Evolutionary conservation across 2,329 filamentous ascomycete genomes (phyloP).

Genomic region (Exophiala bonariae): DNA sequence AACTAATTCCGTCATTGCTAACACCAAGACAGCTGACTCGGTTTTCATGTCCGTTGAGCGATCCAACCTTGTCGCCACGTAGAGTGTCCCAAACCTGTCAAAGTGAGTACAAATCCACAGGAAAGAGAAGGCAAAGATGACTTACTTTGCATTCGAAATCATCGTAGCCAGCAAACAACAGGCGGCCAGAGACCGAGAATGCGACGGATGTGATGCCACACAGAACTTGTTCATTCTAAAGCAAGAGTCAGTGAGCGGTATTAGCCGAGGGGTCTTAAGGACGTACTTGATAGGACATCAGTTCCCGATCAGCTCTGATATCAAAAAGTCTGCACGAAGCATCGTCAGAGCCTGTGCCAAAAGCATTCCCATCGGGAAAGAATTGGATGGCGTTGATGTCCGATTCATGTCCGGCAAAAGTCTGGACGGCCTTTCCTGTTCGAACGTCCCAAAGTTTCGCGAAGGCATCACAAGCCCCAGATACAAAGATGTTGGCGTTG

Average conservation of each 20-base stretch:
- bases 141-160: conserved; percentile 99
- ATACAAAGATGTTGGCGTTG: conserved; percentile 98
- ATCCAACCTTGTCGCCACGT: conserved; percentile 94
- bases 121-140: too few relatives aligned
- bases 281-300: conserved; percentile 67
- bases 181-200: conserved; percentile 91
- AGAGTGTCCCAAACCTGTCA: conserved; percentile 93
- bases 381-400: conserved; percentile 99
- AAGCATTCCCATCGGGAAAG: conserved; percentile 98
- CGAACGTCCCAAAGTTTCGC: conserved; percentile 99
- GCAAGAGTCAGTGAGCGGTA: conserved; percentile 11
- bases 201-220: conserved; percentile 98
- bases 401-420: conserved; percentile 96
- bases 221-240: conserved; percentile 89
- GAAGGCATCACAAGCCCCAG: conserved; percentile 97
- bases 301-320: conserved; percentile 86
- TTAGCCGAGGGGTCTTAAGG: not conserved
- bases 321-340: conserved; percentile 97
- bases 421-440: conserved; percentile 96
- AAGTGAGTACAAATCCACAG: conserved; percentile 28
- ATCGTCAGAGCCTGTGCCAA: conserved; percentile 96
- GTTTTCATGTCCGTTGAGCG: conserved; percentile 95
- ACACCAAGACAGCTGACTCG: conserved; percentile 97
- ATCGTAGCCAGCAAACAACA: conserved; percentile 96
- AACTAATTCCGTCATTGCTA: conserved; percentile 97